phyloP scores from a whole-genome alignment of 257 asterid species.

The Capsicum pubescens region DNA sequence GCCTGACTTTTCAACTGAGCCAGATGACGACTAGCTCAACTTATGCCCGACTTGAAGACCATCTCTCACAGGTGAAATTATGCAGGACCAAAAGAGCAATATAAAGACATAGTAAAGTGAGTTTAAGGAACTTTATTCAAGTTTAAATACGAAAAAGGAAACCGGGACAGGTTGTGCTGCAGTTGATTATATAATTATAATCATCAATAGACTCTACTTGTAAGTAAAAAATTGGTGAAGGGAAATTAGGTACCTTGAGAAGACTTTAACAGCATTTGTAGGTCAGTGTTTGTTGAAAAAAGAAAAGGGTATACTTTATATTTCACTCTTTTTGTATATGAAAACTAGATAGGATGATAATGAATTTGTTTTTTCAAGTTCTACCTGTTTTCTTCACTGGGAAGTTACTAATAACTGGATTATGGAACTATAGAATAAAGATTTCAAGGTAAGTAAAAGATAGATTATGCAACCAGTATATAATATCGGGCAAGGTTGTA shows the following conservation, averaged over 20 bases:
- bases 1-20: constrained; percentile 76
- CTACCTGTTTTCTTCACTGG: background rate
- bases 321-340: constrained; percentile 14
- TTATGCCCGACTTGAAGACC: background rate
- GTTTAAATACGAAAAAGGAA: background rate
- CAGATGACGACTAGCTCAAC: constrained; percentile 60
- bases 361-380: background rate
- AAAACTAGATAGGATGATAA: background rate
- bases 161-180: background rate
- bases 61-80: constrained; percentile 2
- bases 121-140: constrained; percentile 15
- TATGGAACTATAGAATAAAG: background rate
- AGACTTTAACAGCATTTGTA: background rate
- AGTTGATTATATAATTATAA: constrained; percentile 3
- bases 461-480: background rate
- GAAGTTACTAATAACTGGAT: background rate
- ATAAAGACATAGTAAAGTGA: background rate
- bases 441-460: background rate
- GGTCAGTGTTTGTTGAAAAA: constrained; percentile 21
- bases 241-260: constrained; percentile 19
- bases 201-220: background rate
- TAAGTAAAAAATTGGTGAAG: constrained; percentile 6
- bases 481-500: background rate
- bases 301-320: background rate
- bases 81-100: constrained; percentile 14